Conservation (phyloP, 495 filamentous ascomycete genomes). For the Trypethelium eluteriae region DNA sequence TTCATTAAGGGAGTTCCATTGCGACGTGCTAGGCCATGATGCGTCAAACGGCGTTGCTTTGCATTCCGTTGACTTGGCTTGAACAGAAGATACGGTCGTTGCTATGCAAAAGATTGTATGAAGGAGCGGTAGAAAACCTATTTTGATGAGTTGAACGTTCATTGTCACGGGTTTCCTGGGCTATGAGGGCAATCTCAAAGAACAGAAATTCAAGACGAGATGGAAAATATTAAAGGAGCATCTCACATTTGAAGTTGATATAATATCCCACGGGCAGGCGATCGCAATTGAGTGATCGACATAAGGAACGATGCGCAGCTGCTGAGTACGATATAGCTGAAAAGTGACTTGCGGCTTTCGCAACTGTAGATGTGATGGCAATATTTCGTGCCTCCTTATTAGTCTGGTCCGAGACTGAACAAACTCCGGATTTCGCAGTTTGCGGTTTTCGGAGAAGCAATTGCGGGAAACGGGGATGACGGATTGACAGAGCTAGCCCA, state of each 20-base stretch:
- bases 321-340: not conserved
- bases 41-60: not conserved
- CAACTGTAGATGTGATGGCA: not conserved
- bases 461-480: not conserved
- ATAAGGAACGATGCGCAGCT: not conserved
- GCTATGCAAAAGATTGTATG: not conserved
- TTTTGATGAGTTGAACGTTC: not conserved
- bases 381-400: not conserved
- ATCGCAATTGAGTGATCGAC: not conserved
- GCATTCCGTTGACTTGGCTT: not conserved
- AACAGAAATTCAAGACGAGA: not conserved
- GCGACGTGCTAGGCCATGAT: slow-evolving; percentile 4
- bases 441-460: not conserved
- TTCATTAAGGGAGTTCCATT: not conserved
- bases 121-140: not conserved
- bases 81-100: not conserved
- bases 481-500: not conserved
- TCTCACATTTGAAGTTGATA: not conserved
- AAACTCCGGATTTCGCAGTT: not conserved
- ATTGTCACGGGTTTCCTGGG: not conserved
- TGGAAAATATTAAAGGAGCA: not conserved
- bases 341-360: not conserved
- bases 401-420: not conserved
- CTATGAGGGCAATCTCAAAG: not conserved
- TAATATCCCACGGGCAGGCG: not conserved